Evolutionary conservation across 2,329 filamentous ascomycete species (phyloP).

Genomic region (Ophiocordyceps unilateralis): DNA sequence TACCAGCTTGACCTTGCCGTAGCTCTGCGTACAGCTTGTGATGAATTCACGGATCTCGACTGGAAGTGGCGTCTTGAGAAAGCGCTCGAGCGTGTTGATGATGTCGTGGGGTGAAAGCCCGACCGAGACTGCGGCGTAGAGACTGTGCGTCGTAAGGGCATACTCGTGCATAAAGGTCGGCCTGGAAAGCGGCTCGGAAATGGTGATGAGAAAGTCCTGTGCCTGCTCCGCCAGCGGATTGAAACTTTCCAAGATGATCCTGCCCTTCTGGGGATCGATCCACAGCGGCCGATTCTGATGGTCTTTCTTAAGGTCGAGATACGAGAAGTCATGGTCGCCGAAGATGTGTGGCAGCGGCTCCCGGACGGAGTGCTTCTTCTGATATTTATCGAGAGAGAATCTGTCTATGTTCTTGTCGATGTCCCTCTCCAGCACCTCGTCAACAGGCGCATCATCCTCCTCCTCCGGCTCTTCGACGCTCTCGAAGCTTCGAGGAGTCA

Average conservation of each 20-base stretch:
- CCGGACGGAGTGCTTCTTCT: constrained; percentile 24
- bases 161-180: constrained; percentile 91
- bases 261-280: constrained; percentile 76
- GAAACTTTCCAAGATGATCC: constrained; percentile 89
- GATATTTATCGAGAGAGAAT: constrained; percentile 36
- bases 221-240: constrained; percentile 72
- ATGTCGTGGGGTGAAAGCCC: constrained; percentile 84
- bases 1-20: constrained; percentile 90
- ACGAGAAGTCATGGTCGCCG: constrained; percentile 55
- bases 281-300: constrained; percentile 81
- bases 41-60: constrained; percentile 69
- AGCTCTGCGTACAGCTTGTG: constrained; percentile 64
- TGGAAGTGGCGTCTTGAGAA: constrained; percentile 78
- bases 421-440: constrained; percentile 34
- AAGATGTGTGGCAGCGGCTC: constrained; percentile 30
- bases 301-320: constrained; percentile 68
- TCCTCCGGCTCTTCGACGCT: constrained; percentile 32
- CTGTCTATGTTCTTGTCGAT: constrained; percentile 42
- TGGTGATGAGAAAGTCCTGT: constrained; percentile 88
- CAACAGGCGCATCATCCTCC: constrained; percentile 32
- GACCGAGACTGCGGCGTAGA: constrained; percentile 90
- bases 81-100: constrained; percentile 69
- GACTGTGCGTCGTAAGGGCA: constrained; percentile 72
- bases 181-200: constrained; percentile 81
- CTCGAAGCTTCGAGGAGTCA: constrained; percentile 39